Evolutionary conservation across 192 early-diverging fungal species (phyloP).

Genomic region (Podila clonocystis): DNA sequence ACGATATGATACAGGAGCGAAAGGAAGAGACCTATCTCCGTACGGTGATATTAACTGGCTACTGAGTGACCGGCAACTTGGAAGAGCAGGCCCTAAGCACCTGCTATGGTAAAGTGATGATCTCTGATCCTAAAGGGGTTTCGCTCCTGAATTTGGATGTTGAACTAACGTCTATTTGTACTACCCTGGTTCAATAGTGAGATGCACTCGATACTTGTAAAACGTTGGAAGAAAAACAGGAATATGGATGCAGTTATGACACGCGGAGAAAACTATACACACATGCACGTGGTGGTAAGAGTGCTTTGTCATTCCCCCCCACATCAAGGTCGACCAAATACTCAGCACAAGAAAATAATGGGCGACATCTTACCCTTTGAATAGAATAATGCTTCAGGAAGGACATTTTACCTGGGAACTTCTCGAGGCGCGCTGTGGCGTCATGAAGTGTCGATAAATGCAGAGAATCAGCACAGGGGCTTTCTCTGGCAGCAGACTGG

Average conservation of each 20-base stretch:
- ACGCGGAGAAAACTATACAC: not conserved
- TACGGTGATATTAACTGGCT: conserved; percentile 27
- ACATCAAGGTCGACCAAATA: too few relatives aligned
- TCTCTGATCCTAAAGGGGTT: too few relatives aligned
- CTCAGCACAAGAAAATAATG: too few relatives aligned
- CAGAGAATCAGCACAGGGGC: not conserved
- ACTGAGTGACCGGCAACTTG: conserved; percentile 21
- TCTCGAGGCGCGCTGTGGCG: conserved; percentile 8
- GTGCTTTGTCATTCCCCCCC: not conserved
- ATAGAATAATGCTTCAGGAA: not conserved
- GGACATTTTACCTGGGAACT: not conserved
- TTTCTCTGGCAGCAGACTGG: conserved; percentile 9
- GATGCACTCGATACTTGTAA: conserved; percentile 17
- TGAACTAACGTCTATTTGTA: not conserved
- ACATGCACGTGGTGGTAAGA: conserved; percentile 11
- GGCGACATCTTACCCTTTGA: too few relatives aligned
- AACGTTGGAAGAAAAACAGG: conserved; percentile 21
- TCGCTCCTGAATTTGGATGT: not conserved
- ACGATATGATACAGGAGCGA: not conserved
- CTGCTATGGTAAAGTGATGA: conserved; percentile 24
- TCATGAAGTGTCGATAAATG: not conserved
- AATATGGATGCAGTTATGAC: not conserved
- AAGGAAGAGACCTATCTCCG: not conserved
- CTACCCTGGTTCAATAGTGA: conserved; percentile 6
- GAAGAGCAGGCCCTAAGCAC: conserved; percentile 13